Conservation (phyloP, 116 monocot species). For the Zostera marina region DNA sequence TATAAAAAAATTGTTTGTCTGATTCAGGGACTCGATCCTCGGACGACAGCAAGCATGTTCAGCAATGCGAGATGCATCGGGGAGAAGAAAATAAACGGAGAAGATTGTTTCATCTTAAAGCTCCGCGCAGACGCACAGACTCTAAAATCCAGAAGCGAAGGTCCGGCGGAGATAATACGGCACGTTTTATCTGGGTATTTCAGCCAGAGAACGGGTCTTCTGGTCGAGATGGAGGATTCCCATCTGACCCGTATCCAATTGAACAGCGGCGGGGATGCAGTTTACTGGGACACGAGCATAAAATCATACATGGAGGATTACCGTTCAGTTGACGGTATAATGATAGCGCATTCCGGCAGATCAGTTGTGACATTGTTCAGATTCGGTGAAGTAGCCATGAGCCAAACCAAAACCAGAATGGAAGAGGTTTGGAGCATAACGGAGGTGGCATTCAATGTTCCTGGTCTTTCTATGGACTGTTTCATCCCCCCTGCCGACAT, state of each 20-base stretch:
- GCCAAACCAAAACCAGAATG: slow-evolving; percentile 93
- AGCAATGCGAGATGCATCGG: slow-evolving; percentile 72
- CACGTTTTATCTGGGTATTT: slow-evolving; percentile 80
- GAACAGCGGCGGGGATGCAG: slow-evolving; percentile 38
- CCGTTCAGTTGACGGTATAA: slow-evolving; percentile 58
- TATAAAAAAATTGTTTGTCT: background rate
- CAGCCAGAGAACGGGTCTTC: slow-evolving; percentile 86
- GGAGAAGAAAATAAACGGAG: slow-evolving; percentile 72
- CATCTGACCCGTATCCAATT: slow-evolving; percentile 81
- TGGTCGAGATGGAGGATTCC: slow-evolving; percentile 79
- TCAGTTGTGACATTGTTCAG: slow-evolving; percentile 74
- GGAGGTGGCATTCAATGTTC: slow-evolving; percentile 71
- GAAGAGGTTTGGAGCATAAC: slow-evolving; percentile 81
- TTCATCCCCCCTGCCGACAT: slow-evolving; percentile 87
- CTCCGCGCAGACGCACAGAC: slow-evolving; percentile 57
- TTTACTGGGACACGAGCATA: slow-evolving; percentile 94
- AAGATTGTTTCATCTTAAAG: slow-evolving; percentile 95
- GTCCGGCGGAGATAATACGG: slow-evolving; percentile 81
- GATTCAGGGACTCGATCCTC: slow-evolving; percentile 78
- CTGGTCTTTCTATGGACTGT: slow-evolving; percentile 66
- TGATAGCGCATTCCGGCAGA: slow-evolving; percentile 80
- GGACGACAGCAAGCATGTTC: slow-evolving; percentile 77
- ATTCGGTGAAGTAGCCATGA: slow-evolving; percentile 92
- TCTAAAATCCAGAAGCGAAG: slow-evolving; percentile 68
- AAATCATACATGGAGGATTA: slow-evolving; percentile 72